phyloP scores from a whole-genome alignment of 192 early-diverging fungal species.

The Thoreauomyces humboldtii region DNA sequence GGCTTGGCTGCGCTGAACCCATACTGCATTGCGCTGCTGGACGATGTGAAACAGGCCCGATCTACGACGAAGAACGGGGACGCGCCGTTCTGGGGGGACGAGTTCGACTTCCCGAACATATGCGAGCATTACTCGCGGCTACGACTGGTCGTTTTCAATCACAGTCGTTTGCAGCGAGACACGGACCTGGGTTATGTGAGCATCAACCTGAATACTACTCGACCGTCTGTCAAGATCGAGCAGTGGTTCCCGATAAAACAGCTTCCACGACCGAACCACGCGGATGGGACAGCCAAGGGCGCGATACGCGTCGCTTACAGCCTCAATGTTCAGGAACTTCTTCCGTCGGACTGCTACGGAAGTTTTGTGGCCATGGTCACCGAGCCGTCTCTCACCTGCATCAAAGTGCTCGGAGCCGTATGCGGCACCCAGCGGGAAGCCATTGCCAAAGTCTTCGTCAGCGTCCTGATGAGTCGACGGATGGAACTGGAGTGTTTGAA shows the following conservation, averaged over 20 bases:
- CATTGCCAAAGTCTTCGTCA: slow-evolving; percentile 33
- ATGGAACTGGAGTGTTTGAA: slow-evolving; percentile 35
- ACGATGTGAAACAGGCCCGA: slow-evolving; percentile 43
- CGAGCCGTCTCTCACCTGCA: slow-evolving; percentile 37
- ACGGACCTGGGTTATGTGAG: slow-evolving; percentile 42
- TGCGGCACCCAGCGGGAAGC: slow-evolving; percentile 33
- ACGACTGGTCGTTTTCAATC: slow-evolving; percentile 30
- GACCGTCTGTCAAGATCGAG: slow-evolving; percentile 25
- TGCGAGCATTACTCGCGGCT: slow-evolving; percentile 34
- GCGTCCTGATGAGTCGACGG: slow-evolving; percentile 31
- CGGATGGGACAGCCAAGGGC: slow-evolving; percentile 8
- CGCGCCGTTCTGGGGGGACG: slow-evolving; percentile 49
- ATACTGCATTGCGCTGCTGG: slow-evolving; percentile 43
- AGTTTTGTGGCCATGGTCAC: slow-evolving; percentile 38
- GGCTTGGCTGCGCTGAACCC: slow-evolving; percentile 6
- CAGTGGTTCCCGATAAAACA: slow-evolving; percentile 43
- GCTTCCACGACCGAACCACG: not conserved
- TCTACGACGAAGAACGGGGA: slow-evolving; percentile 38
- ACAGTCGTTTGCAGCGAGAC: slow-evolving; percentile 33
- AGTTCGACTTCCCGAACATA: slow-evolving; percentile 36
- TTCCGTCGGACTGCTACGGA: slow-evolving; percentile 32
- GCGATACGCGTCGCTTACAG: slow-evolving; percentile 36
- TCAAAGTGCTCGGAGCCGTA: slow-evolving; percentile 34
- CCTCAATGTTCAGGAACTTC: slow-evolving; percentile 31
- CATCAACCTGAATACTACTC: slow-evolving; percentile 28